These are phyloP conservation scores for Anthoceros angustus DNA, from an alignment of 225 moss, liverwort and hornwort genomes.

Conservation along the genomic window DNA sequence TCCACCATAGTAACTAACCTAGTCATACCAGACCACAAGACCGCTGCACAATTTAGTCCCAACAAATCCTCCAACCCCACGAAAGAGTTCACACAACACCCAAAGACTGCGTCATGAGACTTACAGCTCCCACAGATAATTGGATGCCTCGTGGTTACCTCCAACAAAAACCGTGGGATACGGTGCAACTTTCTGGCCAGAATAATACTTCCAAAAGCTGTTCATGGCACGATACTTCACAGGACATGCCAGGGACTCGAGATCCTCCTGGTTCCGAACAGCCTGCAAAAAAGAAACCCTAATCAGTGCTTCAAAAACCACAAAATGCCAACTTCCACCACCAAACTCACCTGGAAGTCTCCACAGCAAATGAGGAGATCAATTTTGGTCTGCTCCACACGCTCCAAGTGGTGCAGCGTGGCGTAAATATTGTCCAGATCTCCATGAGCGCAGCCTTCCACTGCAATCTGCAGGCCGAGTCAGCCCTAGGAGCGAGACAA, in stretches of 20 bases:
- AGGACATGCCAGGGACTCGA: constrained; percentile 59
- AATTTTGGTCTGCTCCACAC: constrained; percentile 46
- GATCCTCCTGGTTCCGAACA: constrained; percentile 64
- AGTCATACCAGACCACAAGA: constrained; percentile 18
- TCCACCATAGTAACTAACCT: constrained; percentile 86
- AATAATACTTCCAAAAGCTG: constrained; percentile 98
- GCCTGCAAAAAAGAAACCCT: constrained; percentile 30
- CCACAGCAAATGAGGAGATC: constrained; percentile 96
- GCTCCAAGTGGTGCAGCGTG: constrained; percentile 69
- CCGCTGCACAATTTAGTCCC: constrained; percentile 3
- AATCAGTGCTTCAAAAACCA: neutral
- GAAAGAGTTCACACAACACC: neutral
- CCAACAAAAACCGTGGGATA: constrained; percentile 91
- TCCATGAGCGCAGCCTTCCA: constrained; percentile 92
- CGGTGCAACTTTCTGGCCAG: constrained; percentile 60
- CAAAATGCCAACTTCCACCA: neutral
- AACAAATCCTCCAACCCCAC: neutral
- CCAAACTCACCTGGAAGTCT: constrained; percentile 57
- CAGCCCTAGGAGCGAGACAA: too few species aligned
- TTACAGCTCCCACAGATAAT: constrained; percentile 67
- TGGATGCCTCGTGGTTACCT: constrained; percentile 94
- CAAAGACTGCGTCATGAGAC: neutral
- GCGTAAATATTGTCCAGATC: constrained; percentile 84
- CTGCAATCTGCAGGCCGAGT: constrained; percentile 45
- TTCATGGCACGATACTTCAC: constrained; percentile 59